Conservation (phyloP, 495 filamentous ascomycete species). For the Corynascus novoguineensis region DNA sequence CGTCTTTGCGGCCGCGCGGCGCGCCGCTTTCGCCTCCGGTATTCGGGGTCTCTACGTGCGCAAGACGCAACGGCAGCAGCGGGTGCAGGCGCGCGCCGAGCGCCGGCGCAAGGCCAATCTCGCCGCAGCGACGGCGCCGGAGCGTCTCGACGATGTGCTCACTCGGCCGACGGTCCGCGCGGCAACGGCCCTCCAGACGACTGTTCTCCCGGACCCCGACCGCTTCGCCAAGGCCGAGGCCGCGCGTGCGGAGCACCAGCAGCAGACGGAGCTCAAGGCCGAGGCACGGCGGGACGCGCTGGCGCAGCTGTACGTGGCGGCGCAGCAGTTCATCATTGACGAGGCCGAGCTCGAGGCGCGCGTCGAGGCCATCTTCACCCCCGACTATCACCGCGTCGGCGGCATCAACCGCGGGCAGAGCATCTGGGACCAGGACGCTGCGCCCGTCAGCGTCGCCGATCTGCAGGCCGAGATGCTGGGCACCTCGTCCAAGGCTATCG, state of each 20-base stretch:
- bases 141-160: constrained; percentile 40
- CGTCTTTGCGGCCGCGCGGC: constrained; percentile 33
- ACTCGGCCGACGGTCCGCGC: constrained; percentile 37
- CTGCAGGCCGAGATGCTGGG: constrained; percentile 27
- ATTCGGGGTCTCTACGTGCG: constrained; percentile 37
- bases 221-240: constrained; percentile 31
- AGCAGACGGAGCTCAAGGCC: constrained; percentile 21
- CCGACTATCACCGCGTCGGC: constrained; percentile 20
- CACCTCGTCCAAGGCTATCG: constrained; percentile 14
- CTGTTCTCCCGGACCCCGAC: constrained; percentile 29
- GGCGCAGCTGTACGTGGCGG: constrained; percentile 43
- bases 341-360: constrained; percentile 38
- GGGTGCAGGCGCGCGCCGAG: constrained; percentile 8
- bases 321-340: constrained; percentile 42
- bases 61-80: constrained; percentile 25
- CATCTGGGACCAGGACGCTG: constrained; percentile 35
- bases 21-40: constrained; percentile 33
- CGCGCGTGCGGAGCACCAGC: constrained; percentile 23
- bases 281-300: constrained; percentile 43
- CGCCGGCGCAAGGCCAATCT: constrained; percentile 20
- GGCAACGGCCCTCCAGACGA: constrained; percentile 24
- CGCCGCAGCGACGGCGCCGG: constrained; percentile 32
- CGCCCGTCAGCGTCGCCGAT: constrained; percentile 29
- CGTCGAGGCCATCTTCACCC: constrained; percentile 34
- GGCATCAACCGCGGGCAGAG: constrained; percentile 27